Evolutionary conservation across 83 land plant species (phyloP), one percentile per base, ranked within the genome.

Genomic region (Thuja plicata): DNA sequence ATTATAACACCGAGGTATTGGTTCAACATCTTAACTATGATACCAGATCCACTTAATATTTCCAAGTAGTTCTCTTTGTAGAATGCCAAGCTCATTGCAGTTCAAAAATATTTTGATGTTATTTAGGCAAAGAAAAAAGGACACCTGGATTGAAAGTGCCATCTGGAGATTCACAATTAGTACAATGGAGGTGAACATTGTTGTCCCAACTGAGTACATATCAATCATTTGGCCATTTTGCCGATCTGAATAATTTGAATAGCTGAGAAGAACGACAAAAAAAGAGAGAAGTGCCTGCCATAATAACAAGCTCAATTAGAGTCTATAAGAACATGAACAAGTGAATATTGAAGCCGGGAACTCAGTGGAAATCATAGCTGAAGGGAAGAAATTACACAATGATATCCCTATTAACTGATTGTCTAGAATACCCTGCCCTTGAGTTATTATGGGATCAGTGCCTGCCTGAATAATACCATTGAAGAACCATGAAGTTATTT

Each of bases 391-490:
- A 54, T 85, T 17, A 40, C 34, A 85, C 5, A 86, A 11, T 86
- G 1, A 86, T 10, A 86, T 43, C 34, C n/a, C 24, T 55, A 54
- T 37, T 45, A 30, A 86, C 16, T 32, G 62, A 66, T 34, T 30
- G 70, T 34, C 70, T 46, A 48, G 86, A n/a, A 32, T 32, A 54
- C 32, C 7, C 0, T 21, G 45, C 43, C 71, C 71, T 86, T 11
- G 8, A 55, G 71, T 21, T 41, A 55, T 24, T 27, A 60, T 54
- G 21, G 35, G 62, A 21, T 86, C 37, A 86, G 41, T 86, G 73
- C 45, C 45, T 54, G 57, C 90, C 90, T 89, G 90, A 89, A 89
- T 73, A 85, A 89, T 52, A 32, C 90, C 90, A 89, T 86, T 89
- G 35, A 89, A 40, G 48, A 89, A 19, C 90, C 90, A 89, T 35